phyloP scores from a whole-genome alignment of 2,329 filamentous ascomycete species.

The Cladosporium halotolerans region DNA sequence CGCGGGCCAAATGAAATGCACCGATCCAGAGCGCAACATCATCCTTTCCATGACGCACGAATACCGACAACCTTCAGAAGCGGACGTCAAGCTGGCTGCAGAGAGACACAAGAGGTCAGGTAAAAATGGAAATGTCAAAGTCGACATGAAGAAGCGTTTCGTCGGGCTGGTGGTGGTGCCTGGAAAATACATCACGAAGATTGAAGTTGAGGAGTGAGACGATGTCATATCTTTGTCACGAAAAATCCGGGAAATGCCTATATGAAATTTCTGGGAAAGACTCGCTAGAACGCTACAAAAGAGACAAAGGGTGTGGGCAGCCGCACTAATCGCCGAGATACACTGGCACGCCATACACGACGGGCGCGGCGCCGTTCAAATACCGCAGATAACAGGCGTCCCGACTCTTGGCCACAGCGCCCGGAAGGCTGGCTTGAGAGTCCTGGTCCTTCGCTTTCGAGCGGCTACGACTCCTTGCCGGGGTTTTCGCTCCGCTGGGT shows the following conservation, averaged over 20 bases:
- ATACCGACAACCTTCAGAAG: conserved; percentile 64
- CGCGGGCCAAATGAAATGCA: conserved; percentile 87
- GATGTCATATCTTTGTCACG: not conserved
- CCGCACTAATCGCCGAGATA: conserved; percentile 51
- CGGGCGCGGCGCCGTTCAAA: conserved; percentile 86
- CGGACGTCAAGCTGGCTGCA: conserved; percentile 36
- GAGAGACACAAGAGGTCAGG: conserved; percentile 27
- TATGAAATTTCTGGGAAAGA: not conserved
- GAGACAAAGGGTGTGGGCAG: not conserved
- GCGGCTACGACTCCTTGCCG: conserved; percentile 20
- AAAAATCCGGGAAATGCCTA: not conserved
- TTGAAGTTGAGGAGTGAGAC: conserved; percentile 65
- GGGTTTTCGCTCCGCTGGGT: conserved; percentile 24
- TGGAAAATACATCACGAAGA: conserved; percentile 74
- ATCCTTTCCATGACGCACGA: conserved; percentile 83
- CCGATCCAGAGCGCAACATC: conserved; percentile 77
- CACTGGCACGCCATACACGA: conserved; percentile 91
- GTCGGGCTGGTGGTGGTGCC: conserved; percentile 87
- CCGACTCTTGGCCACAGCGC: conserved; percentile 70
- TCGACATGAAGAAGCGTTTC: conserved; percentile 77
- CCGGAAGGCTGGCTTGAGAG: conserved; percentile 53
- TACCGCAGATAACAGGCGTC: conserved; percentile 81
- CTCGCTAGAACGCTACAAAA: conserved; percentile 4
- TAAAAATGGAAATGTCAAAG: conserved; percentile 39
- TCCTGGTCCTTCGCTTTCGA: conserved; percentile 15